A percentile compares a stretch with the other conserved stretches of the same genome.
These are phyloP conservation scores for Monosporozyma unispora DNA, from an alignment of 805 yeast species.

Conservation along the genomic window DNA sequence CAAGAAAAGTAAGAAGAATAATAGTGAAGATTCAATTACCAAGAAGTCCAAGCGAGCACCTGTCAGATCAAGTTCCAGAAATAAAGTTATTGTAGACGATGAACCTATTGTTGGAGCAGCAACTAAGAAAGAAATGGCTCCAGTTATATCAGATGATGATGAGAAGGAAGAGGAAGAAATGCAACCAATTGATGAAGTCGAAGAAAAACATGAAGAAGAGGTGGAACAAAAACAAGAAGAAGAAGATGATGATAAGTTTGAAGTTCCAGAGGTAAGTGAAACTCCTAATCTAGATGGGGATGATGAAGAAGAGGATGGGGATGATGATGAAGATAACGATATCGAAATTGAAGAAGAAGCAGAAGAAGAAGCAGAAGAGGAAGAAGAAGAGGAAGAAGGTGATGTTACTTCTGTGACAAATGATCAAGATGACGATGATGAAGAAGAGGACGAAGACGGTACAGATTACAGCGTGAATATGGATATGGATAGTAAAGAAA, in stretches of 20 bases:
- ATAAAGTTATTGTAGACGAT: background rate
- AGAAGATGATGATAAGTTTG: too few species aligned
- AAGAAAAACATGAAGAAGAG: conserved; percentile 10
- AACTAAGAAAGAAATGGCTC: conserved; percentile 1
- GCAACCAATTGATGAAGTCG: conserved; percentile 4
- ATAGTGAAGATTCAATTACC: conserved; percentile 9
- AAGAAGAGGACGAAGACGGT: conserved; percentile 15
- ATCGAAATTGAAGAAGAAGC: conserved; percentile 13
- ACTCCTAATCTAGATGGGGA: conserved; percentile 9
- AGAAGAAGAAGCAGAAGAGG: conserved; percentile 14
- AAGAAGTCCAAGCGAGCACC: conserved; percentile 2
- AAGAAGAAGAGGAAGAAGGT: conserved; percentile 15
- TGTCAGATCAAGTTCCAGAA: background rate
- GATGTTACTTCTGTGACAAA: conserved; percentile 9
- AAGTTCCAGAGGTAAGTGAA: conserved; percentile 11
- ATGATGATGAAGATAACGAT: conserved; percentile 15
- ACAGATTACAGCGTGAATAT: background rate
- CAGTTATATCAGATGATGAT: conserved; percentile 4
- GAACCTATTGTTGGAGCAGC: background rate
- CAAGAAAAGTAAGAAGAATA: conserved; percentile 8
- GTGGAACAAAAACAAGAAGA: conserved; percentile 10
- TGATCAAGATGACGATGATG: conserved; percentile 12
- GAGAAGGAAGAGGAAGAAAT: conserved; percentile 6
- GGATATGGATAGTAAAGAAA: conserved; percentile 1
- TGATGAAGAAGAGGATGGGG: conserved; percentile 14